Evolutionary conservation across 805 yeast genomes (phyloP), one percentile per base, ranked within the genome.

Genomic region (Metschnikowia sp.): DNA sequence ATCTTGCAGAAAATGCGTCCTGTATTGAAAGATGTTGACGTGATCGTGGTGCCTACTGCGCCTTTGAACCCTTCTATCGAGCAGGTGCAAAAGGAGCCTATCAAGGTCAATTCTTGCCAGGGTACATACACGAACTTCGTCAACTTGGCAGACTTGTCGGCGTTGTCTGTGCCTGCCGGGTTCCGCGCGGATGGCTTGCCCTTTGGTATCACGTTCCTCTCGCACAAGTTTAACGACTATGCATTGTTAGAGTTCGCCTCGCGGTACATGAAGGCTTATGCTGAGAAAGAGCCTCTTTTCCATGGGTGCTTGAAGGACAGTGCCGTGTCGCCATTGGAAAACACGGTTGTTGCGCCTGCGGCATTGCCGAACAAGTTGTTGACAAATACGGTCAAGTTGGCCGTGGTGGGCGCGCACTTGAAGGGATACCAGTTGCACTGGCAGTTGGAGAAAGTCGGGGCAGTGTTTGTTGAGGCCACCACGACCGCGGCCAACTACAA

Each of bases 101-200:
- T 94, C 30, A 65, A 74, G 39, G 81, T 90, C 58, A 92, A 92
- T 74, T 88, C 97, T 6, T 76, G 76, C 61, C 99, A 94, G 71
- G 99, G 99, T 31, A 90, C 97, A n/a, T 92, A 96, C 84, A 92
- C 98, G 30, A 92, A 92, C 70, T 94, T 94, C 65, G 97, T 88
- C 58, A 92, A 94, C 65, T 77, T 92, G 63, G 96, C 97, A 3
- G 98, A 92, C 62, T 68, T 91, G 73, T 84, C 95, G 33, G 98
- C 96, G 1, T 74, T 92, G 58, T 89, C 98, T 0, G 76, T 92
- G 46, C 98, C 99, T 26, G 86, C 84, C 22, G 97, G 96, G 2
- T 92, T 89, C 78, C 66, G 76, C 47, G 57, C 77, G 1, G 97
- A 92, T 65, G 96, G 96, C 4, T 68, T 92, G 56, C 97, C 98